These are phyloP conservation scores for Nannizzia gypsea DNA, from an alignment of 2,329 filamentous ascomycete genomes.

Conservation along the genomic window DNA sequence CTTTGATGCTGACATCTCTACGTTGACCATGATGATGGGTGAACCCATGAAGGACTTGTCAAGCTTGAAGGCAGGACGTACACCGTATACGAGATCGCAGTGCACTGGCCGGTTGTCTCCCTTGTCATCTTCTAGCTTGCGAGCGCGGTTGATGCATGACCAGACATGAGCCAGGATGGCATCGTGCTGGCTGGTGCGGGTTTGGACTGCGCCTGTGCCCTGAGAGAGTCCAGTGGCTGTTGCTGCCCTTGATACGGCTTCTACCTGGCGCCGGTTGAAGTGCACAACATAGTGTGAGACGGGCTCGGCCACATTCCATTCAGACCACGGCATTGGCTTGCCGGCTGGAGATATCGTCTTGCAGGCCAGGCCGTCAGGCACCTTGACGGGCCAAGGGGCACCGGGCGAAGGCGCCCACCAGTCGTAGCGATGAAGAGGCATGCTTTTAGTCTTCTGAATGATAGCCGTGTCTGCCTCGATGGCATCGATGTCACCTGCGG, in stretches of 20 bases:
- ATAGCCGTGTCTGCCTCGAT: background rate
- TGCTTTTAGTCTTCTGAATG: background rate
- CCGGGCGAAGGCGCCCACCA: background rate
- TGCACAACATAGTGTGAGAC: constrained; percentile 28
- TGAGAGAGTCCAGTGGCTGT: constrained; percentile 7
- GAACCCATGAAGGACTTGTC: background rate
- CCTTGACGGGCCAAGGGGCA: background rate
- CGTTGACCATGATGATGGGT: background rate
- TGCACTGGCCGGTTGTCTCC: background rate
- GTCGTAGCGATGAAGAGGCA: constrained; percentile 1
- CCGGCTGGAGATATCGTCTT: background rate
- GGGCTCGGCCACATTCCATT: background rate
- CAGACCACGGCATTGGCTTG: background rate
- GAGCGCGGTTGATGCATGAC: constrained; percentile 34
- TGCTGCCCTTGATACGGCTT: constrained; percentile 21
- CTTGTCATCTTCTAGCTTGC: background rate
- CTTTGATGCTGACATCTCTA: background rate
- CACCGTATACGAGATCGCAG: background rate
- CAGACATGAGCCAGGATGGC: constrained; percentile 39
- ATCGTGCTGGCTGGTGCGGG: constrained; percentile 34
- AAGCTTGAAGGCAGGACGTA: background rate
- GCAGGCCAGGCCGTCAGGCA: background rate
- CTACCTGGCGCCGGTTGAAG: constrained; percentile 28
- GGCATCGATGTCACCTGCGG: background rate
- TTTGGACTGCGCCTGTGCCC: background rate